phyloP scores from a whole-genome alignment of 2,329 filamentous ascomycete genomes.

The Aspergillus hiratsukae region DNA sequence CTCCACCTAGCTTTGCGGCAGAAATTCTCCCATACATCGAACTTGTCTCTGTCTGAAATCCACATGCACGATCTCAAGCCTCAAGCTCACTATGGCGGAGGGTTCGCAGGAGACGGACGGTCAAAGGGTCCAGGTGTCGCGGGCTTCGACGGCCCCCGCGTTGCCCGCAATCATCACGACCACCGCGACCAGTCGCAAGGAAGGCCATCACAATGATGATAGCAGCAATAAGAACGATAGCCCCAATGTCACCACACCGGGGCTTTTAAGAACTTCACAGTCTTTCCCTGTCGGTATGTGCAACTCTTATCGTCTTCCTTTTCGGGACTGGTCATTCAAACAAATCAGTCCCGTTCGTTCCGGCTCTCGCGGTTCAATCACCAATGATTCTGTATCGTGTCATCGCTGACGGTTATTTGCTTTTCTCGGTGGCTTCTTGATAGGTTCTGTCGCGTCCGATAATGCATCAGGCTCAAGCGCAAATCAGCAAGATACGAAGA shows the following conservation, averaged over 20 bases:
- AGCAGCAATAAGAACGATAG: conserved; percentile 8
- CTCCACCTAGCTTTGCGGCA: background rate
- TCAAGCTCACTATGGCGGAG: conserved; percentile 28
- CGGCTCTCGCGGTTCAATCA: background rate
- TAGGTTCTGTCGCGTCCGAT: conserved; percentile 28
- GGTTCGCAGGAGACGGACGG: conserved; percentile 23
- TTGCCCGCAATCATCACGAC: conserved; percentile 19
- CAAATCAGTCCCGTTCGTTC: conserved; percentile 5
- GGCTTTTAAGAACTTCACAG: conserved; percentile 16
- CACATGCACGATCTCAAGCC: conserved; percentile 21
- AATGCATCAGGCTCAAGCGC: conserved; percentile 27
- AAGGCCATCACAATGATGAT: conserved; percentile 3
- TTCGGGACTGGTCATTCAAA: background rate
- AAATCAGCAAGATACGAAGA: conserved; percentile 25
- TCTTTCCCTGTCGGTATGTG: conserved; percentile 26
- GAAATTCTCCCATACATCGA: background rate
- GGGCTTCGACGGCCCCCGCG: conserved; percentile 22
- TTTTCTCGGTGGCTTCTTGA: background rate
- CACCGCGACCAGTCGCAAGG: conserved; percentile 16
- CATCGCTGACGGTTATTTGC: conserved; percentile 1
- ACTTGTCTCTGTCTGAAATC: background rate
- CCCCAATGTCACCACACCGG: conserved; percentile 7
- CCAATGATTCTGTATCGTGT: conserved; percentile 2
- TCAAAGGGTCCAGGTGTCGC: conserved; percentile 17
- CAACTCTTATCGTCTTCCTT: background rate